phyloP scores from a whole-genome alignment of 2,329 filamentous ascomycete species.

The Dissoconium aciculare region DNA sequence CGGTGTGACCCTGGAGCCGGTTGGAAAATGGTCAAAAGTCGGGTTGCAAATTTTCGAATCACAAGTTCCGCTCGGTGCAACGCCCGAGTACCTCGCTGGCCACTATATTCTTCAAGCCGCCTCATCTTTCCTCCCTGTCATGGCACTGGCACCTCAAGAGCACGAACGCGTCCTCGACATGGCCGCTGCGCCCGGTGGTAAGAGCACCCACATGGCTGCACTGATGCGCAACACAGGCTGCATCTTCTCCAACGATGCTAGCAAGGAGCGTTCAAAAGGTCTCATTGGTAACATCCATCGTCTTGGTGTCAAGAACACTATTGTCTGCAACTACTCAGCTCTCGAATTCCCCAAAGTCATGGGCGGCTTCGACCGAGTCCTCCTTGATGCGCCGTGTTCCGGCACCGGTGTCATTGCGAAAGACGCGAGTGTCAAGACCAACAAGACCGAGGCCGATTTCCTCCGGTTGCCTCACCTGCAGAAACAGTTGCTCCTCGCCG shows the following conservation, averaged over 20 bases:
- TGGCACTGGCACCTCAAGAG: constrained; percentile 90
- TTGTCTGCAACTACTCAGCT: constrained; percentile 92
- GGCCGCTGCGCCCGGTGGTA: constrained; percentile 90
- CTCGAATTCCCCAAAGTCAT: constrained; percentile 88
- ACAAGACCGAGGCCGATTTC: constrained; percentile 94
- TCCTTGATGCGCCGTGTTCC: constrained; percentile 89
- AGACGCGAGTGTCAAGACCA: constrained; percentile 92
- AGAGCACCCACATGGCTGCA: constrained; percentile 90
- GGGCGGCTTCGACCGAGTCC: constrained; percentile 85
- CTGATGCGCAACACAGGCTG: constrained; percentile 95
- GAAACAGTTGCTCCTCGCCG: constrained; percentile 81
- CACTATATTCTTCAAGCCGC: constrained; percentile 97
- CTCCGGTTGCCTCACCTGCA: constrained; percentile 83
- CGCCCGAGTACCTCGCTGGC: constrained; percentile 89
- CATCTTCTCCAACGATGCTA: constrained; percentile 93
- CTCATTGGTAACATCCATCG: constrained; percentile 96
- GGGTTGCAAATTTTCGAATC: constrained; percentile 93
- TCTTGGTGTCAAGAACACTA: constrained; percentile 79
- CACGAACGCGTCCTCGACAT: constrained; percentile 84
- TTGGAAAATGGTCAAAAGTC: constrained; percentile 98
- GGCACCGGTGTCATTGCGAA: constrained; percentile 97
- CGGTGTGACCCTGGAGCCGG: constrained; percentile 86
- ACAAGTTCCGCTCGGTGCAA: constrained; percentile 74
- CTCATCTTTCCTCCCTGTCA: constrained; percentile 90
- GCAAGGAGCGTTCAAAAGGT: constrained; percentile 85